These are phyloP conservation scores for Paramecium sexaurelia DNA, from an alignment of 73 alveolate species.

Conservation along the genomic window DNA sequence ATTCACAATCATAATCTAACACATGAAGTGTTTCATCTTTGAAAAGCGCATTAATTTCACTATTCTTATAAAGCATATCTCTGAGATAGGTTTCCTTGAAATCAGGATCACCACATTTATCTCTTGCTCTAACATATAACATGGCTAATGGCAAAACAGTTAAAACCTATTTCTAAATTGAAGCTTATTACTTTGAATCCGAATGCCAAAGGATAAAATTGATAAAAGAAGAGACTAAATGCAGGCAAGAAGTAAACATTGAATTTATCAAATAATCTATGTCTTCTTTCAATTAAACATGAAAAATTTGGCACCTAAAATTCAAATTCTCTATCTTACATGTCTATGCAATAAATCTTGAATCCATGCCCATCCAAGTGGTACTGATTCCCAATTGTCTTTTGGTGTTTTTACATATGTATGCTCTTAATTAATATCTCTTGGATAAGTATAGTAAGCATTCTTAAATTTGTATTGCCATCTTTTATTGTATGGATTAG, in stretches of 20 bases:
- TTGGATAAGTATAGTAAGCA: slow-evolving; percentile 66
- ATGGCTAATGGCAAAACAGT: slow-evolving; percentile 61
- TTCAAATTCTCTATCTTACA: not conserved
- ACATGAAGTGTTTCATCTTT: slow-evolving; percentile 86
- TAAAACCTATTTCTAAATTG: slow-evolving; percentile 22
- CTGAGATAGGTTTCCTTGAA: slow-evolving; percentile 69
- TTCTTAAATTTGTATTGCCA: slow-evolving; percentile 69
- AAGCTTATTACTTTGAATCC: slow-evolving; percentile 63
- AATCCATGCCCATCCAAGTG: slow-evolving; percentile 65
- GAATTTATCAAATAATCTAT: slow-evolving; percentile 68
- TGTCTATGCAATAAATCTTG: slow-evolving; percentile 63
- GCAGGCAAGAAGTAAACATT: slow-evolving; percentile 67
- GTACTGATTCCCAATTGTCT: slow-evolving; percentile 63
- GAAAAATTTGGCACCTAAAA: slow-evolving; percentile 39
- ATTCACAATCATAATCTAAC: slow-evolving; percentile 85
- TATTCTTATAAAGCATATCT: slow-evolving; percentile 83
- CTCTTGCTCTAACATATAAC: slow-evolving; percentile 66
- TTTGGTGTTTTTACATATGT: slow-evolving; percentile 64
- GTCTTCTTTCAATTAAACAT: slow-evolving; percentile 65
- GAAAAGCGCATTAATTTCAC: slow-evolving; percentile 75
- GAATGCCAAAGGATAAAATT: slow-evolving; percentile 54
- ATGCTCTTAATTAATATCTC: slow-evolving; percentile 66
- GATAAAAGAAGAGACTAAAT: slow-evolving; percentile 51
- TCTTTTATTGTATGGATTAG: slow-evolving; percentile 71
- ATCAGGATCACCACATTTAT: slow-evolving; percentile 68